Evolutionary conservation across 495 filamentous ascomycete species (phyloP), one percentile per base, ranked within the genome.

Genomic region (Chaetomium tenue): DNA sequence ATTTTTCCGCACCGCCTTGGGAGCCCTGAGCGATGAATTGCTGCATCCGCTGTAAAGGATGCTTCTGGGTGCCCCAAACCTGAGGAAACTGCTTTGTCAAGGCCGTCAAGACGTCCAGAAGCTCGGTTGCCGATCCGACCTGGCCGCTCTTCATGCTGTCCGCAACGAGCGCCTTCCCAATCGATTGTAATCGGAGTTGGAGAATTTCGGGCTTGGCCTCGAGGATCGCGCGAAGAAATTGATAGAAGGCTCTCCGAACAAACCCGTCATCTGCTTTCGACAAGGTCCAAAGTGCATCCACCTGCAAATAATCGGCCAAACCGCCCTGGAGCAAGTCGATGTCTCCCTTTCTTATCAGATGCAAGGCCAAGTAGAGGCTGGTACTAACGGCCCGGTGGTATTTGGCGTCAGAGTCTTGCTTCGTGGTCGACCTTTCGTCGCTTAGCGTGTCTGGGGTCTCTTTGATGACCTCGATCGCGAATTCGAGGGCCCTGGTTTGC

Each of bases 21-120:
- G 93, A 95, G 52, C 95, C 94, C 68, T 87, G 87, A 61, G 88
- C 85, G n/a, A 97, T 78, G 68, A 95, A 95, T 22, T 84, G 79
- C 39, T 80, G 82, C 4, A 98, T 69, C 30, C 86, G 81, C 37
- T 83, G 82, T 0, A 86, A 76, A 0, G 88, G 81, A 28, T 87
- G 78, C 47, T 86, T 89, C 71, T 92, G 93, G 61, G 70, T 75
- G 18, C 81, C 80, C 94, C 93, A 98, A 22, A 91, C 77, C 18
- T 87, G 80, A 3, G 93, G 89, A 37, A 85, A 81, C 23, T 68
- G 71, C 11, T 74, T 67, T 0, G 93, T 92, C 30, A 95, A 71
- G 16, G 78, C 73, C 18, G 84, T 73, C 25, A 98, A 71, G 13
- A 83, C 79, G 53, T 87, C 81, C 12, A 90, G 77, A 61, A 89